phyloP scores from a whole-genome alignment of 768 basidiomycete species.

The Tylopilus sp. region DNA sequence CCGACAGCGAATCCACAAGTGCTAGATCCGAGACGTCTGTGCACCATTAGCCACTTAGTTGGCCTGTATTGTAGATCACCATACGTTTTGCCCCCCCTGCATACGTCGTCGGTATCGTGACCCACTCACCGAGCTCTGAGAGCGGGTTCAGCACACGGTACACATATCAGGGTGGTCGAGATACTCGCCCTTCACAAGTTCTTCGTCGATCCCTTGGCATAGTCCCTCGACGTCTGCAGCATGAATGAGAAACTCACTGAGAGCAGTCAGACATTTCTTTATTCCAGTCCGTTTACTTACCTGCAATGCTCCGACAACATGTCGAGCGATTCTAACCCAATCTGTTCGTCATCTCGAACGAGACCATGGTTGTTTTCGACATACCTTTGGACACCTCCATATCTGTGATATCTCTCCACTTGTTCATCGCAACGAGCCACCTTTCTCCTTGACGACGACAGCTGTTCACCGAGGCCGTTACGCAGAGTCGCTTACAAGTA shows the following conservation, averaged over 20 bases:
- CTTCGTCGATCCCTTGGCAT: constrained; percentile 93
- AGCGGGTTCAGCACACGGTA: constrained; percentile 9
- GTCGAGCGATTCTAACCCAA: constrained; percentile 66
- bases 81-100: constrained; percentile 93
- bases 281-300: constrained; percentile 34
- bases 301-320: constrained; percentile 80
- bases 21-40: constrained; percentile 78
- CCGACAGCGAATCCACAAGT: constrained; percentile 74
- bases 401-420: constrained; percentile 96
- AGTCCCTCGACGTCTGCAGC: constrained; percentile 99
- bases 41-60: constrained; percentile 1
- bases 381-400: constrained; percentile 85
- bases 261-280: constrained; percentile 12
- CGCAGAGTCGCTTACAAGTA: background rate
- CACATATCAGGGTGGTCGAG: background rate
- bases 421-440: constrained; percentile 98
- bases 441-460: constrained; percentile 72
- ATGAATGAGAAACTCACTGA: constrained; percentile 90
- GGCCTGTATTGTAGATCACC: background rate
- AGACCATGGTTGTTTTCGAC: constrained; percentile 5
- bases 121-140: constrained; percentile 88
- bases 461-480: constrained; percentile 38
- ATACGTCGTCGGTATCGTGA: constrained; percentile 88
- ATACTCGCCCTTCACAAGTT: constrained; percentile 71
- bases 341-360: background rate